Conservation (phyloP, 2,329 filamentous ascomycete genomes). For the Lachnellula arida region DNA sequence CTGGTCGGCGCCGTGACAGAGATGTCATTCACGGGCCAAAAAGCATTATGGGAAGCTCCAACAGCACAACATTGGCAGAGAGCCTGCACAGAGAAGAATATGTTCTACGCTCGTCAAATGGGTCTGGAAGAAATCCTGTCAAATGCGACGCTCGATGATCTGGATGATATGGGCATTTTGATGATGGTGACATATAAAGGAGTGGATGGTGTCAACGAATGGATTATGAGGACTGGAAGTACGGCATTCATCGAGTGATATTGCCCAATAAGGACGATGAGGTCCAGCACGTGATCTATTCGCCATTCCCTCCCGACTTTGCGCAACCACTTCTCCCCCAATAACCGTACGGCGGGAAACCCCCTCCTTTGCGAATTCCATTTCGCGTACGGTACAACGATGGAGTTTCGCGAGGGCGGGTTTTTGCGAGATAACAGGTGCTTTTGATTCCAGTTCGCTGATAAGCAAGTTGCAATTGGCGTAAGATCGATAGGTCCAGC, state of each 20-base stretch:
- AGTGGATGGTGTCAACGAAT: conserved; percentile 13
- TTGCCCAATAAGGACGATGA: not conserved
- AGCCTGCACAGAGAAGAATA: not conserved
- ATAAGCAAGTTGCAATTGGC: not conserved
- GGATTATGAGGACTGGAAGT: conserved; percentile 9
- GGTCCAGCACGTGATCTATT: not conserved
- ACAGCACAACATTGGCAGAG: conserved; percentile 9
- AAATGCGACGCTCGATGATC: conserved; percentile 3
- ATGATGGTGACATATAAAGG: conserved; percentile 15
- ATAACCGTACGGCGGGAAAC: no score
- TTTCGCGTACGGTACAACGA: no score
- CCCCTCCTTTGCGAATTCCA: no score
- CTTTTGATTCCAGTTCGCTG: not conserved
- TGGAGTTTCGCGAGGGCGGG: no score
- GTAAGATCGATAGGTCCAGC: no score
- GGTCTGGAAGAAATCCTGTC: conserved; percentile 1
- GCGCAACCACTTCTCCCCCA: not conserved
- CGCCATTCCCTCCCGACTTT: not conserved
- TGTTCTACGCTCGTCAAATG: conserved; percentile 2
- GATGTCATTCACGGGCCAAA: conserved; percentile 11
- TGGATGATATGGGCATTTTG: conserved; percentile 13
- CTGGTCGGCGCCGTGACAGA: conserved; percentile 8
- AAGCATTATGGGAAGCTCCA: conserved; percentile 11
- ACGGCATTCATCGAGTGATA: conserved; percentile 4
- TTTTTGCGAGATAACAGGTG: not conserved